Evolutionary conservation across 352 stramenopile species (phyloP).

Genomic region (Phytophthora capsici): DNA sequence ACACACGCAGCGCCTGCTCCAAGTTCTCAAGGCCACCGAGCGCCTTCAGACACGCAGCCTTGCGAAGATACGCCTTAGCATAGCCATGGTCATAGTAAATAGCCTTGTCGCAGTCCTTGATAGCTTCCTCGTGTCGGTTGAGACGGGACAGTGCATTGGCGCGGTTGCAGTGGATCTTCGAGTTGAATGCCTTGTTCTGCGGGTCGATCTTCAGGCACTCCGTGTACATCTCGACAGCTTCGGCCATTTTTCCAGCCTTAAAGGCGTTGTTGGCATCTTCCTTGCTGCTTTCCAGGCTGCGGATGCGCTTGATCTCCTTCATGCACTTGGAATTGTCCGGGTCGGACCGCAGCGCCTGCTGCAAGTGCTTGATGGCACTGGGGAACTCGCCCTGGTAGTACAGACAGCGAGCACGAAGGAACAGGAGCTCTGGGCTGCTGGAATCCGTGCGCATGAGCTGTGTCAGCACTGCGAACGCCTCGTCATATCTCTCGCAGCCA

Average conservation of each 20-base stretch:
- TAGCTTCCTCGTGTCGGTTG: conserved; percentile 84
- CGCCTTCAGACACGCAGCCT: conserved; percentile 78
- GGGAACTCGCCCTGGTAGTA: conserved; percentile 94
- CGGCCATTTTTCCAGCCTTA: conserved; percentile 77
- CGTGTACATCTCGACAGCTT: conserved; percentile 90
- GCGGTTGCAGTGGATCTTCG: conserved; percentile 95
- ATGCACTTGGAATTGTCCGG: conserved; percentile 91
- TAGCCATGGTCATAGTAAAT: conserved; percentile 93
- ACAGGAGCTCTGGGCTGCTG: conserved; percentile 85
- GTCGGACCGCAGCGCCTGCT: conserved; percentile 89
- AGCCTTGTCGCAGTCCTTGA: conserved; percentile 90
- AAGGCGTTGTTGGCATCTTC: conserved; percentile 92
- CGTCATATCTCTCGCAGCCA: conserved; percentile 79
- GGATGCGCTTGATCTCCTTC: conserved; percentile 90
- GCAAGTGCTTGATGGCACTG: conserved; percentile 93
- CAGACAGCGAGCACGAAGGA: conserved; percentile 86
- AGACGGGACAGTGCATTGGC: conserved; percentile 88
- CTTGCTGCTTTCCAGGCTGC: conserved; percentile 86
- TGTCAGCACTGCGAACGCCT: conserved; percentile 83
- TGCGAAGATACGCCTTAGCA: conserved; percentile 89
- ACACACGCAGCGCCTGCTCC: conserved; percentile 91
- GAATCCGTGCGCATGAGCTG: conserved; percentile 88
- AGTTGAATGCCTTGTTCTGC: conserved; percentile 92
- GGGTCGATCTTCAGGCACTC: conserved; percentile 89
- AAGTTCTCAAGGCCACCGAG: conserved; percentile 89